Conservation (phyloP, 2,329 filamentous ascomycete genomes). For the Hypoxylon sp. region DNA sequence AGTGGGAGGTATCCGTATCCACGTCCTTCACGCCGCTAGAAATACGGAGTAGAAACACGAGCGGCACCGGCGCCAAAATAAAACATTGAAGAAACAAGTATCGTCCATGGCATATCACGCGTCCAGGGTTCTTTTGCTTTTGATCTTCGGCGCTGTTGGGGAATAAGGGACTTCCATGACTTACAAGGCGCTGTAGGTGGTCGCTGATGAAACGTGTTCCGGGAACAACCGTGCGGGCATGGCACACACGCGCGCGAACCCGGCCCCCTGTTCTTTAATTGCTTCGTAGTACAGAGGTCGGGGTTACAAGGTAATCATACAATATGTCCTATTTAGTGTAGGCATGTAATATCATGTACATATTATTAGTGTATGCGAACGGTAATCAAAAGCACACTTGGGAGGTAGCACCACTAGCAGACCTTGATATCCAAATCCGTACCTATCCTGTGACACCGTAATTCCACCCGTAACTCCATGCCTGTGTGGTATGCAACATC, state of each 20-base stretch:
- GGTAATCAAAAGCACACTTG: constrained; percentile 9
- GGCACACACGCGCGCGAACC: constrained; percentile 2
- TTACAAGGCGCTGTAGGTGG: not conserved
- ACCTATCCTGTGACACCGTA: constrained; percentile 2
- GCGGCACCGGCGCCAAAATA: constrained; percentile 3
- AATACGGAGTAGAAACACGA: not conserved
- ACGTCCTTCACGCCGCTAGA: not conserved
- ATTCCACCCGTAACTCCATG: not conserved
- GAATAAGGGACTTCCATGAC: not conserved
- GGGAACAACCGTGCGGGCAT: constrained; percentile 26
- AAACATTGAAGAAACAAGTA: constrained; percentile 3
- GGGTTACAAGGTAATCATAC: constrained; percentile 12
- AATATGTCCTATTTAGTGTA: not conserved
- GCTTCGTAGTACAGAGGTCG: constrained; percentile 12
- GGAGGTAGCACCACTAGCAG: constrained; percentile 10
- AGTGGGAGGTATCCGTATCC: not conserved
- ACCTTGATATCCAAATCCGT: constrained; percentile 15
- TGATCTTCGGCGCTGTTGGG: constrained; percentile 1
- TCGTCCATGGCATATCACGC: not conserved
- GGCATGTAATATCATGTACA: constrained; percentile 12
- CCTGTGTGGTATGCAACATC: not conserved
- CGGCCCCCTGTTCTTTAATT: constrained; percentile 14
- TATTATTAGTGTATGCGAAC: not conserved
- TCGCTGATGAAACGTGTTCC: constrained; percentile 29
- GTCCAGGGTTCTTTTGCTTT: not conserved